phyloP scores from a whole-genome alignment of 208 protist species.

The Crithidia mellificae region DNA sequence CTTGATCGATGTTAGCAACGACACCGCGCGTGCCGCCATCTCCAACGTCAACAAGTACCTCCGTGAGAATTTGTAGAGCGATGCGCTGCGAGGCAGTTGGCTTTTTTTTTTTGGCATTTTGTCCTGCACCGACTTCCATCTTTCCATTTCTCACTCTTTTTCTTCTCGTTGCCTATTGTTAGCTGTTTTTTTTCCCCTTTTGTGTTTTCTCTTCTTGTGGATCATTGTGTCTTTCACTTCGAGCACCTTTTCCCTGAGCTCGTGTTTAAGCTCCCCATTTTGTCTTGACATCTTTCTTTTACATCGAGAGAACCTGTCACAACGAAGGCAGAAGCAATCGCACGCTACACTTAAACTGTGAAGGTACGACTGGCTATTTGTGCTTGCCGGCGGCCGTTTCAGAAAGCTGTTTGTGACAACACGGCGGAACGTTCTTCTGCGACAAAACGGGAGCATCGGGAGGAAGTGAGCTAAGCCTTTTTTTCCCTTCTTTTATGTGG shows the following conservation, averaged over 20 bases:
- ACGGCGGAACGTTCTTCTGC: not conserved
- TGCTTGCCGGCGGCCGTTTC: not conserved
- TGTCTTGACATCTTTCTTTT: not conserved
- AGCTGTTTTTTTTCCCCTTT: not conserved
- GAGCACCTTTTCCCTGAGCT: not conserved
- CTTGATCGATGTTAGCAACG: conserved; percentile 50
- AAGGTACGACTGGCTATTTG: conserved; percentile 7
- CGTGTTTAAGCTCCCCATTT: no score
- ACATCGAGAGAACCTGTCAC: not conserved
- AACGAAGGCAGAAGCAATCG: not conserved
- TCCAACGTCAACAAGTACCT: conserved; percentile 87
- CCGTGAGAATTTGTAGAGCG: conserved; percentile 69
- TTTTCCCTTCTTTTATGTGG: conserved; percentile 7
- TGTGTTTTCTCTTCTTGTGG: not conserved
- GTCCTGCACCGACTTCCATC: no score
- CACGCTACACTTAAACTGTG: no score
- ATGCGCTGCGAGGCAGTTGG: no score
- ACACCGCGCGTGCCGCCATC: conserved; percentile 69
- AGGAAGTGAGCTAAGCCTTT: not conserved
- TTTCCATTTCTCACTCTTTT: no score
- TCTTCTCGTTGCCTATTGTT: not conserved
- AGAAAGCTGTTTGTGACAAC: not conserved
- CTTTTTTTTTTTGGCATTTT: no score
- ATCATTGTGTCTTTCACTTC: not conserved
- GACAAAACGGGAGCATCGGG: not conserved